Conservation (phyloP, 805 yeast genomes). For the Wickerhamiella sorbophila region DNA sequence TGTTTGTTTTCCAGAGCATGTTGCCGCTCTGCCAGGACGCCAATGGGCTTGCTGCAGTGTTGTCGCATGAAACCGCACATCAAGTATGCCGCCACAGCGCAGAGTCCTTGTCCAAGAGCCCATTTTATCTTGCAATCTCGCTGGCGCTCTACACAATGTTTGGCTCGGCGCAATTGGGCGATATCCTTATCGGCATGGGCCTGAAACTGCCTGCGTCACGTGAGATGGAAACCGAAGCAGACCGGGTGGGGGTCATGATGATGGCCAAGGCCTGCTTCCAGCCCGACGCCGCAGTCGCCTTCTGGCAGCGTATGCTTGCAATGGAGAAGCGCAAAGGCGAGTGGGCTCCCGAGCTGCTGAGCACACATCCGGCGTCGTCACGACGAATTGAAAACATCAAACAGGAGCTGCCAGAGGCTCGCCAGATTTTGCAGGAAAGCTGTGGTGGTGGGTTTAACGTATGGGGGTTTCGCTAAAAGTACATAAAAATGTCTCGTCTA, state of each 20-base stretch:
- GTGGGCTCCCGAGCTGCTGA: constrained; percentile 45
- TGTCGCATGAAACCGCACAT: constrained; percentile 88
- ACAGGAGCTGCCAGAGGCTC: constrained; percentile 42
- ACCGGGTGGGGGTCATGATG: constrained; percentile 79
- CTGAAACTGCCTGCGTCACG: constrained; percentile 75
- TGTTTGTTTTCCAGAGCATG: constrained; percentile 72
- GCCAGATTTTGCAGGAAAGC: constrained; percentile 7
- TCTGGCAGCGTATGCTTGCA: constrained; percentile 73
- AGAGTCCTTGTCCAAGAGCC: constrained; percentile 67
- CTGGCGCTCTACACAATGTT: constrained; percentile 43
- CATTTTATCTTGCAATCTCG: constrained; percentile 46
- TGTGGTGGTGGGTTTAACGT: constrained; percentile 5
- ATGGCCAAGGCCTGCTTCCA: constrained; percentile 84
- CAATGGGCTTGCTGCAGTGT: constrained; percentile 89
- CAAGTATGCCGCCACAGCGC: constrained; percentile 85
- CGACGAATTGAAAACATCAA: constrained; percentile 55
- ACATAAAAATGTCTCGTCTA: too few relatives aligned
- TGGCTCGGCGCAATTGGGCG: constrained; percentile 41
- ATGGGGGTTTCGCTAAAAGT: neutral
- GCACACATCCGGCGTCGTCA: constrained; percentile 82
- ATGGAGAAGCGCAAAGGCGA: constrained; percentile 29
- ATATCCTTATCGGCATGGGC: constrained; percentile 39
- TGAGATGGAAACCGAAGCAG: constrained; percentile 93
- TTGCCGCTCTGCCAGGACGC: constrained; percentile 65
- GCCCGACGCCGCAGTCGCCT: constrained; percentile 53